Percentiles rank a stretch among this genome's conserved stretches.
phyloP scores from a whole-genome alignment of 768 basidiomycete genomes.

The Xerocomellus intermedius region DNA sequence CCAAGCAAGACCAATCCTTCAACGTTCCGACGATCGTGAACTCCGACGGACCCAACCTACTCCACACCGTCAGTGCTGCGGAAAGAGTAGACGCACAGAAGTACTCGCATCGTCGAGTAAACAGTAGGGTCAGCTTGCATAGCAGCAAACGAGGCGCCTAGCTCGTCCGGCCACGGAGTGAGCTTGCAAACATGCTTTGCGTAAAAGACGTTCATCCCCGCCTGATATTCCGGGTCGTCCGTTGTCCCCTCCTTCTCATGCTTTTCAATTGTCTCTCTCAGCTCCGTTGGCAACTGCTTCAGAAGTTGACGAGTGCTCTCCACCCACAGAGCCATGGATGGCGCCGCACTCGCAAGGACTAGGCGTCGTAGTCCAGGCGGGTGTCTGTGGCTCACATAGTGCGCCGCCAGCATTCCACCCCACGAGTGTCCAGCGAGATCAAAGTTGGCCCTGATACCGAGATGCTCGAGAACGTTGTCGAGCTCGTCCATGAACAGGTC shows the following conservation, averaged over 20 bases:
- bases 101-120: conserved; percentile 33
- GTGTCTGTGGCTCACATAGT: conserved; percentile 39
- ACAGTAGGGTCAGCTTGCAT: conserved; percentile 34
- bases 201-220: conserved; percentile 29
- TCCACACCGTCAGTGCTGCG: background rate
- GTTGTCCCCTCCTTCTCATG: conserved; percentile 37
- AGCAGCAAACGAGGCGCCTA: conserved; percentile 24
- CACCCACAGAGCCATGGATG: conserved; percentile 31
- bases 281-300: conserved; percentile 25
- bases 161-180: conserved; percentile 35
- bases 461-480: conserved; percentile 42
- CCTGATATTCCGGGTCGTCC: conserved; percentile 33
- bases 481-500: conserved; percentile 56
- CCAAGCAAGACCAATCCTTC: conserved; percentile 47
- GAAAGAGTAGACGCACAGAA: background rate
- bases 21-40: conserved; percentile 41
- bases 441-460: conserved; percentile 42
- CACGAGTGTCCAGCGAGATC: conserved; percentile 55
- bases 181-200: conserved; percentile 36
- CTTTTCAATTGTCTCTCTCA: conserved; percentile 28
- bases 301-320: conserved; percentile 27
- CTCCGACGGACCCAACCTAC: conserved; percentile 30
- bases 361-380: conserved; percentile 39
- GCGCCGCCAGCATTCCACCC: conserved; percentile 52
- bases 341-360: conserved; percentile 33